These are phyloP conservation scores for Paxillus involutus DNA, from an alignment of 768 basidiomycete species.

Conservation along the genomic window DNA sequence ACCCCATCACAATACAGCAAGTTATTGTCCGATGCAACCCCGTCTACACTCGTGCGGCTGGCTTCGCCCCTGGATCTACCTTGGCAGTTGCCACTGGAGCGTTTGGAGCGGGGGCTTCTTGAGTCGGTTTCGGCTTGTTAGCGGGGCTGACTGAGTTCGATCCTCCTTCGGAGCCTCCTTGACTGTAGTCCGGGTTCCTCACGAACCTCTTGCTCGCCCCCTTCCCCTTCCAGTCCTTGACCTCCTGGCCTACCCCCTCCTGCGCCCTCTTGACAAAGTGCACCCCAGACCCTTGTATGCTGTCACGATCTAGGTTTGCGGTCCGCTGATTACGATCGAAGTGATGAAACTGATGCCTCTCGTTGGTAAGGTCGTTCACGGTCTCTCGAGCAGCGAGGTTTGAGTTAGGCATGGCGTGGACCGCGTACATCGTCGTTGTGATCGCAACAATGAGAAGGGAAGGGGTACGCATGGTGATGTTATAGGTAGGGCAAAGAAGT, in stretches of 20 bases:
- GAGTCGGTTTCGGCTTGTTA: slow-evolving; percentile 13
- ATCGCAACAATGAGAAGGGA: slow-evolving; percentile 24
- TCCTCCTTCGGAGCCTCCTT: slow-evolving; percentile 6
- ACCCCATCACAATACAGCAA: too few relatives aligned
- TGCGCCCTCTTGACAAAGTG: neutral
- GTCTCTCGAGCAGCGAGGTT: slow-evolving; percentile 18
- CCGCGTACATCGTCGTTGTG: slow-evolving; percentile 15
- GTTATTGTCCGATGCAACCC: neutral
- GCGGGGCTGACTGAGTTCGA: slow-evolving; percentile 6
- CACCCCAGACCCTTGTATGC: neutral
- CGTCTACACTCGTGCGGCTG: neutral
- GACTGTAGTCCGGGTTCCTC: slow-evolving; percentile 28
- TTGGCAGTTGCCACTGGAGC: slow-evolving; percentile 5
- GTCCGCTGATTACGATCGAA: slow-evolving; percentile 30
- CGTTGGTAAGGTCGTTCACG: slow-evolving; percentile 17
- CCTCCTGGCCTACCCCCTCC: neutral
- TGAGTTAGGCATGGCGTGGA: slow-evolving; percentile 23
- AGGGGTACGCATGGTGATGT: slow-evolving; percentile 27
- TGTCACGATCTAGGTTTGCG: slow-evolving; percentile 14
- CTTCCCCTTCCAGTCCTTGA: neutral
- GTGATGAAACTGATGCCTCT: slow-evolving; percentile 27
- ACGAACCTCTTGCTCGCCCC: slow-evolving; percentile 18
- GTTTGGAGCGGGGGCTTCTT: slow-evolving; percentile 3
- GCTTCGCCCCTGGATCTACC: slow-evolving; percentile 2
- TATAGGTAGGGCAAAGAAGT: slow-evolving; percentile 8